Base-by-base conservation (phyloP, 768 basidiomycete species). In the Filobasidium wieringae region DNA sequence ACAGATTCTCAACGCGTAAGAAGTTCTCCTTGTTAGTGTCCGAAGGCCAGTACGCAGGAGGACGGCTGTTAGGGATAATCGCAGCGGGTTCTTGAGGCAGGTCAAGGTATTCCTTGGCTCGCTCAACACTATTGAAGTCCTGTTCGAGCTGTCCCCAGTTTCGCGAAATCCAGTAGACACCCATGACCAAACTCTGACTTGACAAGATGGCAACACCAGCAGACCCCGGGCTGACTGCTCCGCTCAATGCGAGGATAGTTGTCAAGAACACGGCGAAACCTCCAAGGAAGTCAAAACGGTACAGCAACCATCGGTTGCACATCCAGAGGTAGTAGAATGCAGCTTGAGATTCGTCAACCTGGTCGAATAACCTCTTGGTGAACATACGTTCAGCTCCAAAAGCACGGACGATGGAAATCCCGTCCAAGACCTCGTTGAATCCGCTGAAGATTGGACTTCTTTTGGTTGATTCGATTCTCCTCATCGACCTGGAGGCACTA, bases 1-100 rank as follows among this genome's bases (percentile, higher is more conserved):
- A 81, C 27, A 93, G 76, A 61, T 90, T 80, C 63, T 90, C 83
- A 0, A 87, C 86, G 0, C 74, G 72, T 30, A 95, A 66, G 26
- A 92, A 76, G 3, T 78, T 68, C 29, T 82, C 77, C 7, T 79
- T 76, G 50, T 70, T 79, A 17, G 83, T 77, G 58, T 79, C 82
- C 0, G 88, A 88, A 0, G 91, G 91, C 91, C 91, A 95, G 67
- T 91, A 91, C 0, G 90, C 91, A 0, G 91, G 91, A 1, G 84
- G 84, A 7, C 87, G 81, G 56, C 79, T 80, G 0, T 79, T 79
- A 63, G 88, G 84, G 50, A 90, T 84, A 58, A 85, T 67, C 0
- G 83, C 78, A 2, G 87, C 82, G 0, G 91, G 85, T 68, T 93
- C 89, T 70, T 89, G 87, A 0, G 88, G 88, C 5, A 95, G 78